These are phyloP conservation scores for Aspergillus kassunensis DNA, from an alignment of 495 filamentous ascomycete genomes.

Conservation along the genomic window DNA sequence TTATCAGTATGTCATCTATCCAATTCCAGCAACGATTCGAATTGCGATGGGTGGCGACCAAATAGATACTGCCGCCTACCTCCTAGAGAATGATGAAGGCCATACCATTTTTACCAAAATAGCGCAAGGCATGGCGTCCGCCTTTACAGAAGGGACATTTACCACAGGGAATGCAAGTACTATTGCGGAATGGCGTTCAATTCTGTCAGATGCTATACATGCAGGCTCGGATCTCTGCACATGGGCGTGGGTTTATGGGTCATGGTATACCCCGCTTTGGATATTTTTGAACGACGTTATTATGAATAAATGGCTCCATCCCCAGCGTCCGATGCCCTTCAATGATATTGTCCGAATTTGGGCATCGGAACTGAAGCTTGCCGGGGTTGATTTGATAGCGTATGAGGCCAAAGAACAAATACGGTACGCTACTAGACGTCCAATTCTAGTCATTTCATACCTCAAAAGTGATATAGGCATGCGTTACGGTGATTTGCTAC, in stretches of 20 bases:
- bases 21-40: not conserved
- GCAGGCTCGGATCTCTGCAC: too few relatives aligned
- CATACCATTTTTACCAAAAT: not conserved
- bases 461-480: too few relatives aligned
- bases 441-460: too few relatives aligned
- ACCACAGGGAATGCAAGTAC: not conserved
- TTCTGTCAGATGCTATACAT: not conserved
- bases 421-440: too few relatives aligned
- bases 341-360: not conserved
- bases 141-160: too few relatives aligned
- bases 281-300: too few relatives aligned
- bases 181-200: not conserved
- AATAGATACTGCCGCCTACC: not conserved
- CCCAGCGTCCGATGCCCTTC: not conserved
- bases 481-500: too few relatives aligned
- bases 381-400: not conserved
- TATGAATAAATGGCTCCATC: too few relatives aligned
- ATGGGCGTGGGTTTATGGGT: too few relatives aligned
- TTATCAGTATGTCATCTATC: too few relatives aligned
- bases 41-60: not conserved
- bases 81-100: not conserved
- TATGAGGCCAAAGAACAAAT: not conserved
- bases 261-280: too few relatives aligned
- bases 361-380: not conserved
- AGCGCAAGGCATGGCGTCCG: not conserved